These are phyloP conservation scores for Nicotiana benthamiana DNA, from an alignment of 257 asterid genomes.

Conservation along the genomic window DNA sequence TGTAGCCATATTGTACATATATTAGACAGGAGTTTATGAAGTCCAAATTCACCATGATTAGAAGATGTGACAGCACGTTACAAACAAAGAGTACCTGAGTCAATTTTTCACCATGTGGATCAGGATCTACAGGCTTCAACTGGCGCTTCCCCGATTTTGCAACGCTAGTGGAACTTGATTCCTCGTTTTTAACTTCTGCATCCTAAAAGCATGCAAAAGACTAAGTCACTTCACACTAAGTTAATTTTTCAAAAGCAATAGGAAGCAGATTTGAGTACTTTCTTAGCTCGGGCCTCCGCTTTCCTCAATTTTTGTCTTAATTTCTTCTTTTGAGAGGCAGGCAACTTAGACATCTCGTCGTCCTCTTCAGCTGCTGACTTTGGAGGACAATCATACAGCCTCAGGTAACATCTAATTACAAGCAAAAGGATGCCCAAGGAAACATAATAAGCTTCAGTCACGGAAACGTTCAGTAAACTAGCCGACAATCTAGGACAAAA, in stretches of 20 bases:
- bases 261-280: conserved; percentile 34
- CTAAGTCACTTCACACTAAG: conserved; percentile 4
- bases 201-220: conserved; percentile 41
- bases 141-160: conserved; percentile 79
- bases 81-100: conserved; percentile 47
- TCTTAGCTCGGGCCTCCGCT: conserved; percentile 97
- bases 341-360: conserved; percentile 71
- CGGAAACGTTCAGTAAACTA: not conserved
- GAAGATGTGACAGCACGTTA: not conserved
- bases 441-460: not conserved
- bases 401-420: conserved; percentile 79
- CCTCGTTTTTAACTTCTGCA: conserved; percentile 79
- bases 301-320: conserved; percentile 88
- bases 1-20: not conserved
- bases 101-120: conserved; percentile 88
- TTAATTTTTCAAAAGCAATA: conserved; percentile 11
- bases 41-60: conserved; percentile 3
- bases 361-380: conserved; percentile 84
- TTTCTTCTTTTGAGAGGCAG: conserved; percentile 90
- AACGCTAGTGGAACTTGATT: conserved; percentile 48
- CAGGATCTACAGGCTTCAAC: conserved; percentile 76
- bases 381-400: conserved; percentile 77
- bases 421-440: not conserved
- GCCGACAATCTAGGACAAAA: not conserved
- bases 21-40: not conserved